These are phyloP conservation scores for Sonneratia alba DNA, from an alignment of 345 rosid species.

Conservation along the genomic window DNA sequence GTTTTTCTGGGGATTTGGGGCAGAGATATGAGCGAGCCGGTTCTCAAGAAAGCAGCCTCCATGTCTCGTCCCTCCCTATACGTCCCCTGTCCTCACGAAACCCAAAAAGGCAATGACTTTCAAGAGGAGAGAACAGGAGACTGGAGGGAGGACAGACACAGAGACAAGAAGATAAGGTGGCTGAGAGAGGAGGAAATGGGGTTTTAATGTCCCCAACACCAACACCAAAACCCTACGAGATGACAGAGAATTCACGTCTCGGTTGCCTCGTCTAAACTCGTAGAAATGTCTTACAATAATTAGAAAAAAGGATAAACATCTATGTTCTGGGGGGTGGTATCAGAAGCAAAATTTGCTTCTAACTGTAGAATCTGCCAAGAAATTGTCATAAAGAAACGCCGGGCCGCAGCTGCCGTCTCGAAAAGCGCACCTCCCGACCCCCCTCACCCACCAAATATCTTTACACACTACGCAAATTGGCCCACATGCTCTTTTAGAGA, in stretches of 20 bases:
- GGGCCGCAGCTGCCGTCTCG: no score
- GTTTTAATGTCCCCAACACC: background rate
- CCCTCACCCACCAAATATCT: no score
- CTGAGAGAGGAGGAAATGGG: background rate
- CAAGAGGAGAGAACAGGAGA: conserved; percentile 1
- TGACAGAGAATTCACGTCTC: background rate
- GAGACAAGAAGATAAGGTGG: conserved; percentile 6
- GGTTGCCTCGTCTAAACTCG: background rate
- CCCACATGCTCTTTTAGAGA: no score
- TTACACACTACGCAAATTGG: no score
- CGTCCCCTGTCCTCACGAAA: conserved; percentile 8
- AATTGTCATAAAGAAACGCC: background rate
- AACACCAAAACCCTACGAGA: background rate
- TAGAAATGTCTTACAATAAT: no score
- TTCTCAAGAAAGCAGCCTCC: conserved; percentile 68
- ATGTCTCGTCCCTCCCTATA: conserved; percentile 42
- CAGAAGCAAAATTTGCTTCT: background rate
- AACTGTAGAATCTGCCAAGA: background rate
- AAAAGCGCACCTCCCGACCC: no score
- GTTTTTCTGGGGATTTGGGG: conserved; percentile 47
- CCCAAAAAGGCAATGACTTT: background rate
- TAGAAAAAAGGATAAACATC: no score
- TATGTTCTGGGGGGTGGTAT: background rate
- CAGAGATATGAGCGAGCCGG: conserved; percentile 65
- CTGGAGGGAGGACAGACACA: background rate